These are phyloP conservation scores for Hyphopichia burtonii DNA, from an alignment of 1,139 yeast species.

Conservation along the genomic window DNA sequence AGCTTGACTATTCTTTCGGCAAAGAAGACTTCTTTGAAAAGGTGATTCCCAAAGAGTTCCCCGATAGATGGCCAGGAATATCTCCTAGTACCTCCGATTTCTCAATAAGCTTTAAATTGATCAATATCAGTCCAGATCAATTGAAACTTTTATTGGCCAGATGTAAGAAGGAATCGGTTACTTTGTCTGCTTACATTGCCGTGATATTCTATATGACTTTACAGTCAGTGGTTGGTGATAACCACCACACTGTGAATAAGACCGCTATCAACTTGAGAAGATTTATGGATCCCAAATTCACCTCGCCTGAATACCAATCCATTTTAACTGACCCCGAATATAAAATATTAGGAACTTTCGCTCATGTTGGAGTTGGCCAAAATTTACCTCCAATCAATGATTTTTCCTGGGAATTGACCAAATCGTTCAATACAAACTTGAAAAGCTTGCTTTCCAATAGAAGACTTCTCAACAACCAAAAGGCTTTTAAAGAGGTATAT, in stretches of 20 bases:
- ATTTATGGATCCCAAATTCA: conserved; percentile 16
- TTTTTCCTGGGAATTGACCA: conserved; percentile 38
- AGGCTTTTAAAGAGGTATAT: conserved; percentile 18
- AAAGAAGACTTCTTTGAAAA: conserved; percentile 25
- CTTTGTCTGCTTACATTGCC: conserved; percentile 36
- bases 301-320: conserved; percentile 16
- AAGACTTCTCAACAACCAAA: conserved; percentile 22
- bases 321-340: conserved; percentile 18
- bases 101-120: conserved; percentile 28
- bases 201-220: conserved; percentile 26
- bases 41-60: conserved; percentile 17
- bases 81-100: conserved; percentile 18
- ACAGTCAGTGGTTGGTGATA: conserved; percentile 26
- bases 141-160: conserved; percentile 21
- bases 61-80: conserved; percentile 34
- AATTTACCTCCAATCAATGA: conserved; percentile 27
- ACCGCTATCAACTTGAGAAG: conserved; percentile 39
- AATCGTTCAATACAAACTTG: conserved; percentile 20
- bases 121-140: conserved; percentile 27
- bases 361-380: conserved; percentile 33
- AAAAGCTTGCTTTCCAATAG: conserved; percentile 18
- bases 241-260: conserved; percentile 22
- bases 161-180: conserved; percentile 31
- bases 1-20: conserved; percentile 23
- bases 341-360: conserved; percentile 33